Conservation (phyloP, 2,329 filamentous ascomycete species). For the Chrysosporium keratinophilum region DNA sequence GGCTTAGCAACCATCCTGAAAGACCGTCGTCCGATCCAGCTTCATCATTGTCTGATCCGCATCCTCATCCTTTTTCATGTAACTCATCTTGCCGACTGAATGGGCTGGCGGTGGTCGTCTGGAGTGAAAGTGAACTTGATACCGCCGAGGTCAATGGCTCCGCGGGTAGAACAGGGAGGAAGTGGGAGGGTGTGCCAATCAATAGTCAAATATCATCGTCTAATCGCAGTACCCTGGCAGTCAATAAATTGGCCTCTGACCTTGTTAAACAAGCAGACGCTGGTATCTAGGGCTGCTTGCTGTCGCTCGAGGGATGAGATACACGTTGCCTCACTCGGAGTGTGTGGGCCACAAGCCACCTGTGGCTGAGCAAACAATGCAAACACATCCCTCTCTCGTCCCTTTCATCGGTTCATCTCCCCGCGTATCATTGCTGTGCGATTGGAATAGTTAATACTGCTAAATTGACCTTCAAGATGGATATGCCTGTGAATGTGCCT, state of each 20-base stretch:
- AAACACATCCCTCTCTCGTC: conserved; percentile 13
- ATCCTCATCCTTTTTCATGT: conserved; percentile 99
- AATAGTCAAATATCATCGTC: conserved; percentile 16
- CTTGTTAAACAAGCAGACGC: background rate
- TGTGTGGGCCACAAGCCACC: conserved; percentile 16
- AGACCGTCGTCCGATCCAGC: conserved; percentile 94
- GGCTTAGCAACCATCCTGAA: conserved; percentile 72
- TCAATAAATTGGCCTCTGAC: background rate
- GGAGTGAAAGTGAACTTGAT: conserved; percentile 1
- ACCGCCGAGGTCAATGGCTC: conserved; percentile 9
- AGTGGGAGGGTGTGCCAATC: conserved; percentile 18
- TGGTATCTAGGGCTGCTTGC: background rate
- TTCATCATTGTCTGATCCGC: conserved; percentile 86
- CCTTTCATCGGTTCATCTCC: conserved; percentile 17
- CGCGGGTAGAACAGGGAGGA: background rate
- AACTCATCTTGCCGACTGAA: conserved; percentile 56
- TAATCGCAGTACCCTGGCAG: background rate
- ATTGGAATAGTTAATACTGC: background rate
- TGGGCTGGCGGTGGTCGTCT: background rate
- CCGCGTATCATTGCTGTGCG: background rate
- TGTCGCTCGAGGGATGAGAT: conserved; percentile 8
- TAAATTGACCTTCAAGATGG: conserved; percentile 28
- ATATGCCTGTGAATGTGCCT: conserved; percentile 61
- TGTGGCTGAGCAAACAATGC: conserved; percentile 20
- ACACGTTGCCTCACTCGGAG: conserved; percentile 16